Conservation (phyloP, 495 filamentous ascomycete species). For the Ramalina intermedia region DNA sequence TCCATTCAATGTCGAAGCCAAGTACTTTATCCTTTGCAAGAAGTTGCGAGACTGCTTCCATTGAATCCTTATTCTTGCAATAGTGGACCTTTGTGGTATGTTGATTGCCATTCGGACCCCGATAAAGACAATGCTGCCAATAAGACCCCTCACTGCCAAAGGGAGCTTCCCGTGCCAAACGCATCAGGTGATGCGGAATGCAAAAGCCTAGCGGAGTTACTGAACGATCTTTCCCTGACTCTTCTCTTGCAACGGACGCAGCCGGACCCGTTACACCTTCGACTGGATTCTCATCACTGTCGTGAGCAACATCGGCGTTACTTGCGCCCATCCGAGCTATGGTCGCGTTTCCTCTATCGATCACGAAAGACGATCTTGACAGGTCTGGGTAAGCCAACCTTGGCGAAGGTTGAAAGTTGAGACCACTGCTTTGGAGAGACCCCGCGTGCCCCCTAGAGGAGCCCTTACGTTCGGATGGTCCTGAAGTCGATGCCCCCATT, state of each 20-base stretch:
- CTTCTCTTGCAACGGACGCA: no score
- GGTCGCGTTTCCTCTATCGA: no score
- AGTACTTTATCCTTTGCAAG: constrained; percentile 57
- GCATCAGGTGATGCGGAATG: constrained; percentile 8
- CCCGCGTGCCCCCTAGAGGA: no score
- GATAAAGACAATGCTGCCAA: constrained; percentile 58
- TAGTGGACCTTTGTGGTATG: constrained; percentile 55
- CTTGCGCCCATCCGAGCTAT: no score
- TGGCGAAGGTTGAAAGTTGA: background rate
- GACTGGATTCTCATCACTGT: no score
- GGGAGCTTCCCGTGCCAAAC: constrained; percentile 4
- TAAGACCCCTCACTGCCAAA: constrained; percentile 3
- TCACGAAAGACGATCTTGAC: background rate
- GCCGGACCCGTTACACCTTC: no score
- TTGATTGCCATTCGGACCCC: constrained; percentile 26
- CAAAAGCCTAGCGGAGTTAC: constrained; percentile 12
- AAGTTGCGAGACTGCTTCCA: constrained; percentile 49
- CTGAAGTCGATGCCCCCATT: no score
- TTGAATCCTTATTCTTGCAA: constrained; percentile 48
- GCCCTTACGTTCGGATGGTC: no score
- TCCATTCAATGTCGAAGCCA: constrained; percentile 84
- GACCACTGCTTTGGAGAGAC: background rate
- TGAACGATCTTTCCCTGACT: background rate
- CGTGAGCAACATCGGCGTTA: no score
- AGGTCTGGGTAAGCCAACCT: background rate